Conservation (phyloP, 768 basidiomycete genomes). For the Tricholomella constricta region DNA sequence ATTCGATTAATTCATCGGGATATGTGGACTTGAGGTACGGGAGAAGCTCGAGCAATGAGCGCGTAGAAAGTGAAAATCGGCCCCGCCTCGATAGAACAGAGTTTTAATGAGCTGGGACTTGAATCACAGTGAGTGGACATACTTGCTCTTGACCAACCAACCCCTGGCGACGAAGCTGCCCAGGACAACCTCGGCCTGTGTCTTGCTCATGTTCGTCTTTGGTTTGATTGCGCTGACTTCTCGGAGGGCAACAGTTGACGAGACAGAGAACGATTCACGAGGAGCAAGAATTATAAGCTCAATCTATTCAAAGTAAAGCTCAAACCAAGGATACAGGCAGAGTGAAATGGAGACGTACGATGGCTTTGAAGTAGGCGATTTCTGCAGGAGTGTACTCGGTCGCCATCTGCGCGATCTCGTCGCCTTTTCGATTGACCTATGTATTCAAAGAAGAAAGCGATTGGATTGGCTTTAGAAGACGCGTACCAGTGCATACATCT, state of each 20-base stretch:
- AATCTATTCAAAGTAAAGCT: conserved; percentile 47
- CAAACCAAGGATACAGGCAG: background rate
- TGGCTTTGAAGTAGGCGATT: conserved; percentile 81
- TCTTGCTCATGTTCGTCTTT: conserved; percentile 66
- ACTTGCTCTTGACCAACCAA: conserved; percentile 78
- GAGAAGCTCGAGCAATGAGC: conserved; percentile 71
- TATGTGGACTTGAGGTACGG: conserved; percentile 76
- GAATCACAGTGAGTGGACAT: conserved; percentile 27
- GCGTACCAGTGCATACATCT: conserved; percentile 71
- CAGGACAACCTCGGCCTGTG: conserved; percentile 72
- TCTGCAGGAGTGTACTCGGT: conserved; percentile 80
- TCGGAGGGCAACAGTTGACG: conserved; percentile 75
- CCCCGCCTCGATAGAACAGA: conserved; percentile 45
- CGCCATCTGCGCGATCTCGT: conserved; percentile 82
- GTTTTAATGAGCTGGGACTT: background rate
- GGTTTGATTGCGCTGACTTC: conserved; percentile 62
- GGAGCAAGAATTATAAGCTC: conserved; percentile 88
- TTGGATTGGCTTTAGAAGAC: background rate
- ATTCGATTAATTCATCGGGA: conserved; percentile 69
- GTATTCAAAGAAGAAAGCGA: background rate
- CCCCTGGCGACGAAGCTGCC: conserved; percentile 83
- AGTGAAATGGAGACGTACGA: conserved; percentile 50
- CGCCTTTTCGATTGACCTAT: conserved; percentile 80
- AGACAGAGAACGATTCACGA: conserved; percentile 71
- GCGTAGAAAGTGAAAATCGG: conserved; percentile 75